These are phyloP conservation scores for Aspergillus novoparasiticus DNA, from an alignment of 2,329 filamentous ascomycete genomes.

Conservation along the genomic window DNA sequence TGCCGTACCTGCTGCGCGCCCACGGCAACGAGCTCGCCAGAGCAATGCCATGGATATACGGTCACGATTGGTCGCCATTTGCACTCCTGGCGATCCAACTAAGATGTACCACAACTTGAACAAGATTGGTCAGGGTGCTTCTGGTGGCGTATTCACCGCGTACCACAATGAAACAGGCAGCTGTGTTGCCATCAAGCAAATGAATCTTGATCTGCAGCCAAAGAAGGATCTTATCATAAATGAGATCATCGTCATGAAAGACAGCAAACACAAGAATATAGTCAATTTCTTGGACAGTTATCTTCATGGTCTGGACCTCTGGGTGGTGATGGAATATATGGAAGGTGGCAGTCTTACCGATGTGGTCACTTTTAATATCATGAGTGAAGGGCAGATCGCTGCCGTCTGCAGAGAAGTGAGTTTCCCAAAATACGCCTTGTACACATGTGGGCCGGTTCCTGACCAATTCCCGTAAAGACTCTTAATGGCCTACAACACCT, in stretches of 20 bases:
- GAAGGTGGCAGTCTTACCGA: slow-evolving; percentile 96
- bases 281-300: slow-evolving; percentile 99
- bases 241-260: slow-evolving; percentile 98
- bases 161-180: slow-evolving; percentile 82
- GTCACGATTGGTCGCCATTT: slow-evolving; percentile 81
- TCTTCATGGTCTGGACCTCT: slow-evolving; percentile 83
- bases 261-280: slow-evolving; percentile 96
- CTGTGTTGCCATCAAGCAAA: slow-evolving; percentile 97
- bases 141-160: slow-evolving; percentile 91
- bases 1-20: slow-evolving; percentile 63
- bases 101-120: slow-evolving; percentile 83
- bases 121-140: slow-evolving; percentile 97
- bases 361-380: slow-evolving; percentile 98
- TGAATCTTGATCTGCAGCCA: slow-evolving; percentile 97
- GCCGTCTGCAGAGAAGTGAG: slow-evolving; percentile 83
- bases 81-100: slow-evolving; percentile 84
- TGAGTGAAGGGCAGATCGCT: slow-evolving; percentile 96
- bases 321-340: slow-evolving; percentile 99
- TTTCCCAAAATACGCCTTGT: slow-evolving; percentile 4
- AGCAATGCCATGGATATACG: slow-evolving; percentile 82
- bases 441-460: slow-evolving; percentile 11
- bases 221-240: slow-evolving; percentile 99
- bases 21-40: slow-evolving; percentile 76
- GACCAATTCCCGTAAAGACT: slow-evolving; percentile 53
- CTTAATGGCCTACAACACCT: slow-evolving; percentile 89